Conservation (phyloP, 768 basidiomycete genomes). For the Rhodotorula graminis region DNA sequence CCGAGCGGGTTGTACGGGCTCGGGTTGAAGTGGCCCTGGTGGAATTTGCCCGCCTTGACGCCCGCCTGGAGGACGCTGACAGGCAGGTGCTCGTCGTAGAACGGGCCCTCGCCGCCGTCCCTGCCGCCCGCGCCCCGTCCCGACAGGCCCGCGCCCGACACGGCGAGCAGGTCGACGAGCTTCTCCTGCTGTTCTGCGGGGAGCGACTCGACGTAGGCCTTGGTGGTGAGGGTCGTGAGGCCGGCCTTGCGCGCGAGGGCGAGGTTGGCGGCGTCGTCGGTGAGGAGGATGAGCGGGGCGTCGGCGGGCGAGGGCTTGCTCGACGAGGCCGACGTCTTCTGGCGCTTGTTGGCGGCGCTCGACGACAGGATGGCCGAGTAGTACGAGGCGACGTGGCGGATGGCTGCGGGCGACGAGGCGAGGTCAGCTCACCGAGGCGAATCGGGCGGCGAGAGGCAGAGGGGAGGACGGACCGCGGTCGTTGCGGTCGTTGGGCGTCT, state of each 20-base stretch:
- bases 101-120: slow-evolving; percentile 53
- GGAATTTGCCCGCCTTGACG: slow-evolving; percentile 72
- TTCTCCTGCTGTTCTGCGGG: slow-evolving; percentile 55
- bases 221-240: slow-evolving; percentile 65
- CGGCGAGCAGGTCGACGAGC: slow-evolving; percentile 76
- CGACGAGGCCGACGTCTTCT: slow-evolving; percentile 47
- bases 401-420: slow-evolving; percentile 55
- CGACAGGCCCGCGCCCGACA: slow-evolving; percentile 56
- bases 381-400: slow-evolving; percentile 81
- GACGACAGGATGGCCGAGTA: slow-evolving; percentile 66
- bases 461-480: slow-evolving; percentile 64
- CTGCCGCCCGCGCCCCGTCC: slow-evolving; percentile 39
- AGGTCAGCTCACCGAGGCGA: background rate
- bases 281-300: slow-evolving; percentile 64
- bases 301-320: slow-evolving; percentile 40
- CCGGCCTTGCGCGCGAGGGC: slow-evolving; percentile 65
- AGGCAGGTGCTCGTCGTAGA: slow-evolving; percentile 64
- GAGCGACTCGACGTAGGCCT: slow-evolving; percentile 74
- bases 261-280: slow-evolving; percentile 82
- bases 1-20: slow-evolving; percentile 86
- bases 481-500: slow-evolving; percentile 88
- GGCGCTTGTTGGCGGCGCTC: slow-evolving; percentile 19
- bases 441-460: background rate
- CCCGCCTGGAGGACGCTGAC: slow-evolving; percentile 68
- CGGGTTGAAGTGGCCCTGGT: slow-evolving; percentile 92